Evolutionary conservation across 2,329 filamentous ascomycete species (phyloP), one percentile per base, ranked within the genome.

Genomic region (Bipolaris victoriae): DNA sequence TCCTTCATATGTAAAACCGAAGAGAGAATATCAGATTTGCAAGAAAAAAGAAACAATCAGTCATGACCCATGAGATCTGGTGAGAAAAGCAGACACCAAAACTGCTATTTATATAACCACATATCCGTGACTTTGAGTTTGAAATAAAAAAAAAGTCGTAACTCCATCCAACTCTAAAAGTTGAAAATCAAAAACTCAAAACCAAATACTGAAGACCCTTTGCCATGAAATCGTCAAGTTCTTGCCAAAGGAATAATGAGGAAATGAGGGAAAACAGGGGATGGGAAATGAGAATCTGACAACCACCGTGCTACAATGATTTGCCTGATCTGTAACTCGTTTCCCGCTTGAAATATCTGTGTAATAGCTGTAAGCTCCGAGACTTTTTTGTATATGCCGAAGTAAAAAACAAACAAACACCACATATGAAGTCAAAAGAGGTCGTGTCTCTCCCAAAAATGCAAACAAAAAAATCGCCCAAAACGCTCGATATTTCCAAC

Each of bases 401-500:
- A 29, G 44, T 51, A 49, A 33, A 47, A 29, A 29, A 29, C 26
- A 29, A 29, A 47, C 29, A 31, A 31, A 31, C 49, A 22, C 52
- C 43, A 36, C 22, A 40, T 9, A 45, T 40, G 24, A 33, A 41
- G 29, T 24, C 29, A 31, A 22, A 46, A 22, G 26, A 44, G 41
- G 29, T 33, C 1, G 7, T 49, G 2, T 47, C 29, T 4, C 29
- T 10, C 29, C 29, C 10, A 31, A 13, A 41, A 52, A 63, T 61
- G 58, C 61, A 61, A 59, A 41, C 55, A 61, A 59, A 41, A 31
- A 56, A 41, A 33, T 48, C 47, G 53, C 48, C 47, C 31, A 40
- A 53, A 58, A 49, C 36, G 55, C 61, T 53, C 18, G 33, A 44
- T 36, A 54, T 57, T 59, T 63, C 44, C 47, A 62, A 51, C 52